A percentile compares a stretch with the other conserved stretches of the same genome.
Conservation (phyloP, 2,329 filamentous ascomycete species). For the Drechslerella dactyloides region DNA sequence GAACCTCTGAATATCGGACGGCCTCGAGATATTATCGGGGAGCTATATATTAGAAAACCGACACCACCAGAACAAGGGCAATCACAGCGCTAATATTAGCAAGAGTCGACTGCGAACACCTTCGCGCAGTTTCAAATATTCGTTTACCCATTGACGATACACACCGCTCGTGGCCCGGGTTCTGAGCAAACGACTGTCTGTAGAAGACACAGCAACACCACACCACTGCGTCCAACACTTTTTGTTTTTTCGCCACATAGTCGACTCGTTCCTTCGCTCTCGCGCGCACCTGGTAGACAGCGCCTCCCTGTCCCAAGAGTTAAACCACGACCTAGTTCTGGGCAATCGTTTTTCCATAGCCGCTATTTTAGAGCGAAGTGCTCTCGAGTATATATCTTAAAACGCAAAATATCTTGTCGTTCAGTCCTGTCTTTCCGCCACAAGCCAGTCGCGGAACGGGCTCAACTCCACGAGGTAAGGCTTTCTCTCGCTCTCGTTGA, state of each 20-base stretch:
- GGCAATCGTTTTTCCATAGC: slow-evolving; percentile 2
- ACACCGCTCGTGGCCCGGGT: not conserved
- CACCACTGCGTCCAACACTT: slow-evolving; percentile 24
- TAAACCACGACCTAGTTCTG: not conserved
- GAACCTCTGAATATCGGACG: slow-evolving; percentile 21
- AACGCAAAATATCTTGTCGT: no score
- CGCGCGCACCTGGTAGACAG: not conserved
- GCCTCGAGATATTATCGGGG: slow-evolving; percentile 14
- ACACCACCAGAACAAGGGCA: slow-evolving; percentile 20
- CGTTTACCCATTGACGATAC: not conserved
- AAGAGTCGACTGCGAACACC: not conserved
- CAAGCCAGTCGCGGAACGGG: no score
- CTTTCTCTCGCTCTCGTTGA: slow-evolving; percentile 11
- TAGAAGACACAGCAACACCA: slow-evolving; percentile 24
- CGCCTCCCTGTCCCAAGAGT: not conserved
- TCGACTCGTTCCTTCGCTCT: slow-evolving; percentile 35
- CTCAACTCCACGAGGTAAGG: slow-evolving; percentile 1
- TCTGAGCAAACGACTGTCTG: slow-evolving; percentile 14
- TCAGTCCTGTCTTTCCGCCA: no score
- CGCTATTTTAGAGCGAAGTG: slow-evolving; percentile 16
- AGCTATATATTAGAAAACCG: slow-evolving; percentile 38
- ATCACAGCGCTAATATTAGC: slow-evolving; percentile 34
- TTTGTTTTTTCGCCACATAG: slow-evolving; percentile 22
- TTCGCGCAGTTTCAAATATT: slow-evolving; percentile 36
- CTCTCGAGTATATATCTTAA: not conserved